phyloP scores from a whole-genome alignment of 306 rosid genomes.

The Leucaena leucocephala region DNA sequence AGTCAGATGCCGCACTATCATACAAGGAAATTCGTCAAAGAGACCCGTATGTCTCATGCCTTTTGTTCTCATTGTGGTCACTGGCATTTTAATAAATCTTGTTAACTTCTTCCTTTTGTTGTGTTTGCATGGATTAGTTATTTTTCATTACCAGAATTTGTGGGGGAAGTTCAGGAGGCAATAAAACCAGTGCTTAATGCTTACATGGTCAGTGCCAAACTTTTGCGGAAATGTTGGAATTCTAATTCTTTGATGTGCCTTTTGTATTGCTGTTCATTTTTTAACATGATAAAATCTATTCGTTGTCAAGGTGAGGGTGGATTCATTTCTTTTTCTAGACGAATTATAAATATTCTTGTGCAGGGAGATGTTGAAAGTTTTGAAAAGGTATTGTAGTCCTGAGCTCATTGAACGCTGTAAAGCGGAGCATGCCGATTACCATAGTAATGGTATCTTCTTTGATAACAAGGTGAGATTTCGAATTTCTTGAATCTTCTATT shows the following conservation, averaged over 20 bases:
- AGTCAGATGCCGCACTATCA: slow-evolving; percentile 86
- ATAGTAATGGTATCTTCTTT: slow-evolving; percentile 75
- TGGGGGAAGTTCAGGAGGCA: too few relatives aligned
- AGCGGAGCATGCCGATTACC: slow-evolving; percentile 77
- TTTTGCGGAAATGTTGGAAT: slow-evolving; percentile 26
- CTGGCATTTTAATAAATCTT: slow-evolving; percentile 23
- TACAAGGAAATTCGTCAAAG: slow-evolving; percentile 81
- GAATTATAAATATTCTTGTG: slow-evolving; percentile 16
- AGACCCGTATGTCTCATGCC: slow-evolving; percentile 73
- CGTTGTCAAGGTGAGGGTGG: slow-evolving; percentile 3
- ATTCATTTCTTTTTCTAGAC: neutral
- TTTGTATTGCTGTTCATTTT: neutral
- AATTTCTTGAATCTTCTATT: neutral
- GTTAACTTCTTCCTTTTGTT: slow-evolving; percentile 33
- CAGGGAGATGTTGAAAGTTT: slow-evolving; percentile 81
- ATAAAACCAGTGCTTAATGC: too few relatives aligned
- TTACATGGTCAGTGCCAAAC: too few relatives aligned
- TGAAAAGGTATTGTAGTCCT: slow-evolving; percentile 75
- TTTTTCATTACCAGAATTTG: too few relatives aligned
- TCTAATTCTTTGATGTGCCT: slow-evolving; percentile 5
- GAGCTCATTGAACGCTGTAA: slow-evolving; percentile 89
- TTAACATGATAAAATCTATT: slow-evolving; percentile 6
- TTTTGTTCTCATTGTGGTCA: slow-evolving; percentile 27
- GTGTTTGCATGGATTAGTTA: too few relatives aligned
- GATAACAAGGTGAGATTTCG: slow-evolving; percentile 75